Evolutionary conservation across 768 basidiomycete genomes (phyloP).

Genomic region (Termitomyces sp.): DNA sequence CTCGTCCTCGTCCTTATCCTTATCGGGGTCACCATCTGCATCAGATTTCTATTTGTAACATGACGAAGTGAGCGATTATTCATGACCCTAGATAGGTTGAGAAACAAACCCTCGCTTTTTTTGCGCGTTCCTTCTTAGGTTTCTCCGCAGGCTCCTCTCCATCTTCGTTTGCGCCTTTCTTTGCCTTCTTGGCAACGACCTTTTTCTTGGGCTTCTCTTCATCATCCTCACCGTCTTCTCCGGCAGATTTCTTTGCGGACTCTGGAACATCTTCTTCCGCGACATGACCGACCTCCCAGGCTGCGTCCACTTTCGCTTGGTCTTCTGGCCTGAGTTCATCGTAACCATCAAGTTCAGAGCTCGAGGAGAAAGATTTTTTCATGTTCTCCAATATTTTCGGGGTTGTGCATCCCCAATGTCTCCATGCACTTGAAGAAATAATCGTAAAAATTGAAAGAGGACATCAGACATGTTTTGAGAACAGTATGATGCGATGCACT

Average conservation of each 20-base stretch:
- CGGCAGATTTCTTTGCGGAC: slow-evolving; percentile 53
- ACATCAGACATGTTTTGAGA: slow-evolving; percentile 14
- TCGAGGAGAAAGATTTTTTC: slow-evolving; percentile 54
- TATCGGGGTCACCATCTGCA: slow-evolving; percentile 24
- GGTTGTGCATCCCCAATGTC: slow-evolving; percentile 90
- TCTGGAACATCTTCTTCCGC: slow-evolving; percentile 83
- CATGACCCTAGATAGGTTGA: not conserved
- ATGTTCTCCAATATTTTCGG: slow-evolving; percentile 65
- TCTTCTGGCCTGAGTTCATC: slow-evolving; percentile 70
- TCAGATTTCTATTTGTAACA: slow-evolving; percentile 16
- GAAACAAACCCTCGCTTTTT: slow-evolving; percentile 12
- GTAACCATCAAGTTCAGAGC: slow-evolving; percentile 81
- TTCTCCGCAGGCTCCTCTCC: slow-evolving; percentile 15
- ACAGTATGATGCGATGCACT: slow-evolving; percentile 7
- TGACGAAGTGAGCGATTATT: not conserved
- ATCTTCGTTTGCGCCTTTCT: slow-evolving; percentile 16
- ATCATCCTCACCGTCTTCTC: slow-evolving; percentile 15
- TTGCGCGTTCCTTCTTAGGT: slow-evolving; percentile 17
- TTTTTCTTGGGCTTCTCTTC: slow-evolving; percentile 35
- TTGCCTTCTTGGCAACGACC: slow-evolving; percentile 27
- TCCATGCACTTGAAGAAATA: slow-evolving; percentile 55
- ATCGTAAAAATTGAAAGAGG: not conserved
- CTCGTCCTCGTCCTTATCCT: slow-evolving; percentile 42
- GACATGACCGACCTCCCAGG: slow-evolving; percentile 76
- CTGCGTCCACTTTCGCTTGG: slow-evolving; percentile 64